Percentiles rank a stretch among this genome's conserved stretches.
phyloP scores from a whole-genome alignment of 1,284 basidiomycete species.

The Paramarasmius palmivorus region DNA sequence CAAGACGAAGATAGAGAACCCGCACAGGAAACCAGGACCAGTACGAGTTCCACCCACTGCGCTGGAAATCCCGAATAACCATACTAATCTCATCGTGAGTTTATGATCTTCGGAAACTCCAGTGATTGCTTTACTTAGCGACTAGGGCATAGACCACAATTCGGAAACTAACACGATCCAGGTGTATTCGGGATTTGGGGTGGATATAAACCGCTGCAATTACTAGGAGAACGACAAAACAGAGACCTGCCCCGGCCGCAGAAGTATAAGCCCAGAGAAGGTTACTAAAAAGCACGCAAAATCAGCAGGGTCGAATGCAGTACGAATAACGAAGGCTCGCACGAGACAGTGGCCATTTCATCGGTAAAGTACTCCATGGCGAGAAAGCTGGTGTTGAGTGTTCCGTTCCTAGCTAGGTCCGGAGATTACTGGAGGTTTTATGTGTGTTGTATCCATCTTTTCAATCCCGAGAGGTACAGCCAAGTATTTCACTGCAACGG shows the following conservation, averaged over 20 bases:
- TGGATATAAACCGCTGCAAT: conserved; percentile 17
- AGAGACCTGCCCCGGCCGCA: conserved; percentile 21
- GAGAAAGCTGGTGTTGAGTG: too few species aligned
- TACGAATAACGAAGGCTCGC: too few species aligned
- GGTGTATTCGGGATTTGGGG: conserved; percentile 16
- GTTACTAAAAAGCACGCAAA: conserved; percentile 14
- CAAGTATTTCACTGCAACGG: too few species aligned
- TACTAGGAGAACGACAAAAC: conserved; percentile 19
- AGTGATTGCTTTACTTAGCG: conserved; percentile 16
- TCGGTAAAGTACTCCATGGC: too few species aligned
- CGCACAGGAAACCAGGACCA: conserved; percentile 16
- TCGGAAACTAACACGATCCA: conserved; percentile 24
- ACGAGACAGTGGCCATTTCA: too few species aligned
- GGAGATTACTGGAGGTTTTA: too few species aligned
- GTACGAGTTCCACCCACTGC: conserved; percentile 19
- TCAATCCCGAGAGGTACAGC: too few species aligned
- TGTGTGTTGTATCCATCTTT: too few species aligned
- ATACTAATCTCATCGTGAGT: conserved; percentile 13
- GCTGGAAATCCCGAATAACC: conserved; percentile 20
- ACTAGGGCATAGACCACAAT: conserved; percentile 18
- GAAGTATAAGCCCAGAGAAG: conserved; percentile 21
- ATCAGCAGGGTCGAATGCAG: too few species aligned
- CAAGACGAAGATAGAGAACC: conserved; percentile 20
- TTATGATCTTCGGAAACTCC: background rate
- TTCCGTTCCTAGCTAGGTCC: too few species aligned